phyloP scores from a whole-genome alignment of 164 flowering plant genomes.

The Aristolochia contorta region DNA sequence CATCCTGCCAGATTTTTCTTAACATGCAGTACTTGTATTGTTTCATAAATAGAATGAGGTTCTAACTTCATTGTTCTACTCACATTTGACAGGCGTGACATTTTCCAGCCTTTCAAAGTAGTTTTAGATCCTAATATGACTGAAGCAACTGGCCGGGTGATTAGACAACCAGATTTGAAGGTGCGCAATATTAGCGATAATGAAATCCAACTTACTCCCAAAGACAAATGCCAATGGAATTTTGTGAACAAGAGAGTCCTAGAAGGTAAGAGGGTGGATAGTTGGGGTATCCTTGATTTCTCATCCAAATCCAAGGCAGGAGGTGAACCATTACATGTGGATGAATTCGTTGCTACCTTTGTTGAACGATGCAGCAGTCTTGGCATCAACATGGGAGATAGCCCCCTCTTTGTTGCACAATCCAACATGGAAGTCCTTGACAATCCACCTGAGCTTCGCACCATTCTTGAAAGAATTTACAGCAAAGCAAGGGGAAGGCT shows the following conservation, averaged over 20 bases:
- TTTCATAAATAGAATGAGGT: no score
- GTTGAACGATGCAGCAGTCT: constrained; percentile 22
- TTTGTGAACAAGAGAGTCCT: constrained; percentile 31
- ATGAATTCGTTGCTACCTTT: constrained; percentile 25
- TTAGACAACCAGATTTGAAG: constrained; percentile 49
- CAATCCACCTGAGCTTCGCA: constrained; percentile 14
- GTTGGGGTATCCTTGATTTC: constrained; percentile 60
- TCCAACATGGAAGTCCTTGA: constrained; percentile 27
- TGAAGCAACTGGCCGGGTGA: constrained; percentile 41
- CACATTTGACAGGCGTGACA: constrained; percentile 21
- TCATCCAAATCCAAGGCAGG: not conserved
- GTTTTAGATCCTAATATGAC: constrained; percentile 40
- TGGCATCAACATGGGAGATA: constrained; percentile 26
- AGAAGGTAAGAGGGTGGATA: constrained; percentile 35
- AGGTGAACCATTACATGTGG: constrained; percentile 1
- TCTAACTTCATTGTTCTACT: not conserved
- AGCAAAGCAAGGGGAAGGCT: constrained; percentile 12
- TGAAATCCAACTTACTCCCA: constrained; percentile 11
- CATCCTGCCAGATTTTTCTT: not conserved
- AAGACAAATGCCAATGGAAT: constrained; percentile 66
- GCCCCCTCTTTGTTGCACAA: no score
- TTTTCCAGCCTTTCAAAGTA: constrained; percentile 33
- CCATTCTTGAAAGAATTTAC: constrained; percentile 19
- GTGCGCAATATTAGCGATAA: constrained; percentile 25
- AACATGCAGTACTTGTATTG: no score